Evolutionary conservation across 2,329 filamentous ascomycete species (phyloP).

Genomic region (Fusarium zealandicum): DNA sequence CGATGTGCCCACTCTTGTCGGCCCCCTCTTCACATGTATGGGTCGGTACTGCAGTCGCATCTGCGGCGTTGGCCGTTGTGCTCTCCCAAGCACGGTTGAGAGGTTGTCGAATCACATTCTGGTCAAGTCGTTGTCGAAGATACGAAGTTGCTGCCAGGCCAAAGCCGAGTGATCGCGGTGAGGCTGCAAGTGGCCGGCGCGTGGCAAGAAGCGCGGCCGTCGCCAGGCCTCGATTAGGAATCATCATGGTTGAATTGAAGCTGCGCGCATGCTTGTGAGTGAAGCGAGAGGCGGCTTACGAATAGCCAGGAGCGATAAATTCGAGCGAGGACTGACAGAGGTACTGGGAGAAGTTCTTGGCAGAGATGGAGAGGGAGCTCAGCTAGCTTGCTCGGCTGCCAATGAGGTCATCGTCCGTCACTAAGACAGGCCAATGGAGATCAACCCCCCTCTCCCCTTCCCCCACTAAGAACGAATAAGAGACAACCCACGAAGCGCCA

Average conservation of each 20-base stretch:
- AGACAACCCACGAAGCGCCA: no score
- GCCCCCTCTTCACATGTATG: constrained; percentile 51
- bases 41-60: constrained; percentile 14
- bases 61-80: constrained; percentile 30
- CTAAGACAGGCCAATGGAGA: not conserved
- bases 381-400: constrained; percentile 11
- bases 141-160: constrained; percentile 19
- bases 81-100: constrained; percentile 38
- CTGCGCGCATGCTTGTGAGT: constrained; percentile 17
- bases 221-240: constrained; percentile 39
- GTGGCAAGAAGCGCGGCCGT: constrained; percentile 35
- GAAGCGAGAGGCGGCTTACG: not conserved
- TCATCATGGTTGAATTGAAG: constrained; percentile 37
- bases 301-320: not conserved
- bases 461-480: not conserved
- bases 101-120: constrained; percentile 9
- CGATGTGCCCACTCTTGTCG: constrained; percentile 81
- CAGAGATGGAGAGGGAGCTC: constrained; percentile 10
- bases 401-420: constrained; percentile 25
- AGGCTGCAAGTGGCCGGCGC: constrained; percentile 31
- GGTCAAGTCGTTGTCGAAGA: constrained; percentile 13
- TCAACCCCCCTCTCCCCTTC: no score
- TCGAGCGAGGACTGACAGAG: not conserved
- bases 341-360: constrained; percentile 1
- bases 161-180: constrained; percentile 13